phyloP scores from a whole-genome alignment of 148 eudicot genomes.

The Diospyros lotus region DNA sequence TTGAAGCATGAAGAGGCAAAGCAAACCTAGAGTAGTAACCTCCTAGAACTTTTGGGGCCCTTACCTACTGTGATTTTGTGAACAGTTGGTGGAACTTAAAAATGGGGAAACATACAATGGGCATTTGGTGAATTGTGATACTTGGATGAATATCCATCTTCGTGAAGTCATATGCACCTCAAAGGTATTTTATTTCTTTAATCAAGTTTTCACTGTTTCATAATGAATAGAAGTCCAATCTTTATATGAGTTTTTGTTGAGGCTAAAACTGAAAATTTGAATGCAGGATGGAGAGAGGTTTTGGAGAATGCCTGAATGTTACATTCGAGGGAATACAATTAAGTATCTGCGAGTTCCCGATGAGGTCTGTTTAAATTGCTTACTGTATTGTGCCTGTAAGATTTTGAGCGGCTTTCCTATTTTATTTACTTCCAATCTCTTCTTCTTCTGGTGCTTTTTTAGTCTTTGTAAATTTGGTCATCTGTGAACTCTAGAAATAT shows the following conservation, averaged over 20 bases:
- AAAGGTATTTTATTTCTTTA: constrained; percentile 36
- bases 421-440: neutral
- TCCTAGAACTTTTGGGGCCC: neutral
- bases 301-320: constrained; percentile 92
- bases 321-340: constrained; percentile 80
- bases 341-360: constrained; percentile 52
- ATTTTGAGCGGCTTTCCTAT: neutral
- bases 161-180: constrained; percentile 92
- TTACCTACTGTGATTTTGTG: neutral
- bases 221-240: neutral
- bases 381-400: neutral
- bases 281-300: constrained; percentile 87
- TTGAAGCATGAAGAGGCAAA: neutral
- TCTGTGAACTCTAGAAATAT: neutral
- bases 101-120: constrained; percentile 91
- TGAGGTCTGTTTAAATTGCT: constrained; percentile 23
- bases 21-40: neutral
- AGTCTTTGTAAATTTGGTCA: neutral
- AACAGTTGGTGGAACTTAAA: constrained; percentile 77
- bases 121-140: constrained; percentile 82
- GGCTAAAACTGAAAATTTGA: neutral
- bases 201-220: neutral
- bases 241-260: neutral
- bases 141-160: constrained; percentile 94
- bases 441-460: neutral